phyloP scores from a whole-genome alignment of 768 basidiomycete genomes.

The Tylopilus plumbeoviolaceoides region DNA sequence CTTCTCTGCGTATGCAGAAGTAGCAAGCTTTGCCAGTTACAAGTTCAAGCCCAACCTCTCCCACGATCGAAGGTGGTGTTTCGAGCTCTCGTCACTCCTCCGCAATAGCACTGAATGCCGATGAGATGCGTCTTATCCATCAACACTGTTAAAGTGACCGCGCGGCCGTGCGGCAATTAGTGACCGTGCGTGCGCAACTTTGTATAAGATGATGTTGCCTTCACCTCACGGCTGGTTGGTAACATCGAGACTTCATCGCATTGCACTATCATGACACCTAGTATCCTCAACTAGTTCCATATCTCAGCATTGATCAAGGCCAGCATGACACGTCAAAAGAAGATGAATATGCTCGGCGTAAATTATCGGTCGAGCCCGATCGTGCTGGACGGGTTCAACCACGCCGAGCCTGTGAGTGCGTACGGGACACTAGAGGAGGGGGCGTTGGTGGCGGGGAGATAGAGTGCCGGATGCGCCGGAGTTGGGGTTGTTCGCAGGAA shows the following conservation, averaged over 20 bases:
- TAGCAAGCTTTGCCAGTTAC: background rate
- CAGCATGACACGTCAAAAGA: background rate
- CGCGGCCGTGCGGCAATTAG: background rate
- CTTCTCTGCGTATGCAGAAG: background rate
- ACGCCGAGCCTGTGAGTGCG: conserved; percentile 8
- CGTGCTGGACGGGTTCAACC: conserved; percentile 30
- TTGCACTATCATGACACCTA: conserved; percentile 7
- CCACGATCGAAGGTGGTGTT: too few species aligned
- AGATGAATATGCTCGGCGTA: conserved; percentile 28
- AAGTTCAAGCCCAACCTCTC: too few species aligned
- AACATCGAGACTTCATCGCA: background rate
- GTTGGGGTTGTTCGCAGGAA: conserved; percentile 30
- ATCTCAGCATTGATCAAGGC: too few species aligned
- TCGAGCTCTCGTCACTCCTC: too few species aligned
- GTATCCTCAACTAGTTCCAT: too few species aligned
- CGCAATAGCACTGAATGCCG: too few species aligned
- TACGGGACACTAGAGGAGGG: conserved; percentile 22
- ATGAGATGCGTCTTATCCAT: background rate
- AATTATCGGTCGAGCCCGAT: conserved; percentile 36
- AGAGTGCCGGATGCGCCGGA: conserved; percentile 41
- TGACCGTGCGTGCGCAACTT: background rate
- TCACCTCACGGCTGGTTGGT: background rate
- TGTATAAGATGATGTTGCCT: background rate
- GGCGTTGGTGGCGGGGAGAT: conserved; percentile 38
- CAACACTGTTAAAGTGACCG: background rate